Evolutionary conservation across 106 monocot species (phyloP).

Genomic region (Narthecium ossifragum): DNA sequence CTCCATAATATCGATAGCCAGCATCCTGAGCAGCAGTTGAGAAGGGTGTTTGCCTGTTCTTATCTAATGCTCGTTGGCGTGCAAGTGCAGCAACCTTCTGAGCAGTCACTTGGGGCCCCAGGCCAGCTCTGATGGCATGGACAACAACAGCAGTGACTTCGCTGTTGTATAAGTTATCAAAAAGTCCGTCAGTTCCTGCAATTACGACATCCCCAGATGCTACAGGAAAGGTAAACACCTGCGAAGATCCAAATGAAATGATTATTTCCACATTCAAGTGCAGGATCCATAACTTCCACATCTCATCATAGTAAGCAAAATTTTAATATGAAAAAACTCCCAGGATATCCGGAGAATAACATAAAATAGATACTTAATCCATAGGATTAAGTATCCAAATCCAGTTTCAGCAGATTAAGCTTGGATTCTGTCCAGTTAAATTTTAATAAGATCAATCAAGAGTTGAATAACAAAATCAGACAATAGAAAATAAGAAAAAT

Average conservation of each 20-base stretch:
- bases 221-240: conserved; percentile 61
- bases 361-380: too few species aligned
- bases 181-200: conserved; percentile 67
- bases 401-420: too few species aligned
- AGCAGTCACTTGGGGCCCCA: conserved; percentile 48
- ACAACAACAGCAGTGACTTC: conserved; percentile 54
- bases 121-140: conserved; percentile 40
- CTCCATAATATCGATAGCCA: conserved; percentile 67
- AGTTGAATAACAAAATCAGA: too few species aligned
- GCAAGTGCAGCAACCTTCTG: conserved; percentile 69
- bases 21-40: conserved; percentile 72
- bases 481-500: too few species aligned
- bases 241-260: not conserved
- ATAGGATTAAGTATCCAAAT: too few species aligned
- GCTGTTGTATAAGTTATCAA: conserved; percentile 65
- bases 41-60: conserved; percentile 62
- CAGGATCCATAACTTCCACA: too few species aligned
- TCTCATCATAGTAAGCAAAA: too few species aligned
- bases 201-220: conserved; percentile 58
- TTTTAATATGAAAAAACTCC: too few species aligned
- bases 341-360: too few species aligned
- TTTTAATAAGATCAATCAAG: too few species aligned
- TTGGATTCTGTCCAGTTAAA: too few species aligned
- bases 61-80: conserved; percentile 59
- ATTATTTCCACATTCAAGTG: too few species aligned